Conservation (phyloP, 2,329 filamentous ascomycete genomes). For the Penicillium sp. region DNA sequence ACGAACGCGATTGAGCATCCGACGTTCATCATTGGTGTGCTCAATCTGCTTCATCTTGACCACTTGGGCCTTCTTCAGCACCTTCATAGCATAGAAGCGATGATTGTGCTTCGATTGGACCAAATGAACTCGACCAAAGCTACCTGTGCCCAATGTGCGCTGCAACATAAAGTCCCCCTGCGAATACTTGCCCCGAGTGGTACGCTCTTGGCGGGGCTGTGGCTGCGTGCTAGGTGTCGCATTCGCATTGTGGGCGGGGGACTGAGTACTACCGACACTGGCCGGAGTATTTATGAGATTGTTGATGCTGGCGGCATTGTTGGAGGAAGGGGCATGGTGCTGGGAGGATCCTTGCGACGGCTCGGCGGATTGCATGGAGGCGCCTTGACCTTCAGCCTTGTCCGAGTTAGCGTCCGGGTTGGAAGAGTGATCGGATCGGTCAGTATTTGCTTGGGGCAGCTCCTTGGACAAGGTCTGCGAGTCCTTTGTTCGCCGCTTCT, state of each 20-base stretch:
- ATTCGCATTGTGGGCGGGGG: slow-evolving; percentile 24
- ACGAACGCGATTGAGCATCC: slow-evolving; percentile 94
- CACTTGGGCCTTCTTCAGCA: slow-evolving; percentile 96
- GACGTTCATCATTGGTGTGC: slow-evolving; percentile 96
- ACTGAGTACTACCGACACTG: slow-evolving; percentile 12
- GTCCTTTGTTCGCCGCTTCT: slow-evolving; percentile 98
- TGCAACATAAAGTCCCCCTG: slow-evolving; percentile 86
- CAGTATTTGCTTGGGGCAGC: slow-evolving; percentile 36
- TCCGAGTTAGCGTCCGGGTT: slow-evolving; percentile 28
- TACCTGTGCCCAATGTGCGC: slow-evolving; percentile 91
- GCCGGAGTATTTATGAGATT: slow-evolving; percentile 73
- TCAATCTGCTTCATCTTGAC: slow-evolving; percentile 99
- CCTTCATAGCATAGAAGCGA: slow-evolving; percentile 97
- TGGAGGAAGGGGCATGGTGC: slow-evolving; percentile 46
- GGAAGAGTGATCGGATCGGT: slow-evolving; percentile 24
- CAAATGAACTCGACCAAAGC: slow-evolving; percentile 93
- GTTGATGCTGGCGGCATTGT: slow-evolving; percentile 77
- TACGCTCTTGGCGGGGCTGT: slow-evolving; percentile 46
- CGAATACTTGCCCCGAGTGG: slow-evolving; percentile 97
- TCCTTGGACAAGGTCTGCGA: slow-evolving; percentile 59
- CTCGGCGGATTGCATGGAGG: slow-evolving; percentile 40
- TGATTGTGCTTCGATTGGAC: slow-evolving; percentile 98
- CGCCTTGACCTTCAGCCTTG: slow-evolving; percentile 29
- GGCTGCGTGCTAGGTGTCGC: slow-evolving; percentile 21
- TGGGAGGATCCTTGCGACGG: slow-evolving; percentile 44